Base-by-base conservation (phyloP, 2,329 filamentous ascomycete genomes). In the Fusarium sp. region DNA sequence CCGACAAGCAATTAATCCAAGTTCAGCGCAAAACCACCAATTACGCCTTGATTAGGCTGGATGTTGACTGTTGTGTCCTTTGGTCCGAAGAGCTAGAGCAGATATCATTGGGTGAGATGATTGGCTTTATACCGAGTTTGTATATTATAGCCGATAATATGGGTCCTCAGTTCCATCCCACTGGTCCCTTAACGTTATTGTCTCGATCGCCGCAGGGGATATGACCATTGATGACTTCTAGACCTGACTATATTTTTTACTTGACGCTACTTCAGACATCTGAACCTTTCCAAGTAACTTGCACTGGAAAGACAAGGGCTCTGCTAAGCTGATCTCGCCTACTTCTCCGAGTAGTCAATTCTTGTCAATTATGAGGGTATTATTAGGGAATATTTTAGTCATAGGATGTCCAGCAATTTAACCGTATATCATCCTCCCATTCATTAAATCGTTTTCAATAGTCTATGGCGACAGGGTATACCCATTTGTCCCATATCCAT, bases 401-500 rank as follows among this genome's bases (percentile, higher is more conserved):
- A n/a, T 60, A 38, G 54, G 54, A 45, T 60, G 45, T 52, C 44
- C 41, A 59, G 17, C 27, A 62, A 39, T 29, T 33, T 33, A 13
- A 47, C 22, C 36, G 39, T 36, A 7, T 36, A 38, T 29, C 35
- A 54, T 66, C 41, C 45, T 39, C 38, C n/a, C 22, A n/a, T 13
- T 27, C 39, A 44, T 45, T 39, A 38, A 13, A 41, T 31, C 15
- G 3, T 41, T 11, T 41, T 15, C 9, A 38, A 13, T 2, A 11
- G 5, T 20, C 35, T 49, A 39, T 14, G 55, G 55, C 14, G 46
- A 54, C 44, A 67, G 11, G 12, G 20, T 15, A 45, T 35, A 62
- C 13, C 55, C 55, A 22, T 62, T 63, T 10, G 49, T 68, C 3
- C 65, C 49, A 50, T 63, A 68, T 20, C 65, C 64, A 47, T 68